Percentiles rank a stretch among this genome's conserved stretches.
Evolutionary conservation across 2,329 filamentous ascomycete genomes (phyloP).

Genomic region (Plectosphaerella cucumerina): DNA sequence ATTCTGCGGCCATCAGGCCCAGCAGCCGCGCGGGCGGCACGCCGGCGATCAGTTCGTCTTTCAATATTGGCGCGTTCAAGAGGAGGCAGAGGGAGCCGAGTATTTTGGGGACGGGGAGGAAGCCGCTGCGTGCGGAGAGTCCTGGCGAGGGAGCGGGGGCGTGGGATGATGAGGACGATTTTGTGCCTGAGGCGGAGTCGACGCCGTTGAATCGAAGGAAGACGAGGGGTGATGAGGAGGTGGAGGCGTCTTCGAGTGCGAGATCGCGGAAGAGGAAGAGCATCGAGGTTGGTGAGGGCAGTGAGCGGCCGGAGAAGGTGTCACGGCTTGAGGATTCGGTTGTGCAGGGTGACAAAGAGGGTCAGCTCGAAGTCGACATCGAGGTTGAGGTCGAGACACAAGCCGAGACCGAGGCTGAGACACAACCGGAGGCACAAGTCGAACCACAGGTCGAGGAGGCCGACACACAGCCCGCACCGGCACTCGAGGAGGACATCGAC

Average conservation of each 20-base stretch:
- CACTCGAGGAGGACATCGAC: slow-evolving; percentile 13
- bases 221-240: slow-evolving; percentile 21
- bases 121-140: slow-evolving; percentile 16
- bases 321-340: slow-evolving; percentile 19
- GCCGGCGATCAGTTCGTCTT: slow-evolving; percentile 42
- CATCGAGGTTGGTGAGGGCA: slow-evolving; percentile 34
- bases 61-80: slow-evolving; percentile 55
- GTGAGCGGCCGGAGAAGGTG: slow-evolving; percentile 30
- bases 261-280: slow-evolving; percentile 55
- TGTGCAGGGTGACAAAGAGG: neutral
- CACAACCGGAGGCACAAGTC: slow-evolving; percentile 2
- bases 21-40: slow-evolving; percentile 44
- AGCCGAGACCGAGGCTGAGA: slow-evolving; percentile 8
- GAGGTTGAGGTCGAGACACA: slow-evolving; percentile 17
- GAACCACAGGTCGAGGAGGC: neutral
- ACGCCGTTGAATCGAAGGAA: slow-evolving; percentile 56
- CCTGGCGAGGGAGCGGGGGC: slow-evolving; percentile 14
- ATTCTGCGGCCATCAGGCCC: slow-evolving; percentile 44
- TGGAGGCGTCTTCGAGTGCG: slow-evolving; percentile 21
- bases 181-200: slow-evolving; percentile 62
- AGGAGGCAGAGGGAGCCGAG: slow-evolving; percentile 56
- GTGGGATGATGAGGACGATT: slow-evolving; percentile 32
- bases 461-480: slow-evolving; percentile 1
- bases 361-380: slow-evolving; percentile 7
- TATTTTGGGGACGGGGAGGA: slow-evolving; percentile 52